phyloP scores from a whole-genome alignment of 2,329 filamentous ascomycete genomes.

The Orbilia oligospora region DNA sequence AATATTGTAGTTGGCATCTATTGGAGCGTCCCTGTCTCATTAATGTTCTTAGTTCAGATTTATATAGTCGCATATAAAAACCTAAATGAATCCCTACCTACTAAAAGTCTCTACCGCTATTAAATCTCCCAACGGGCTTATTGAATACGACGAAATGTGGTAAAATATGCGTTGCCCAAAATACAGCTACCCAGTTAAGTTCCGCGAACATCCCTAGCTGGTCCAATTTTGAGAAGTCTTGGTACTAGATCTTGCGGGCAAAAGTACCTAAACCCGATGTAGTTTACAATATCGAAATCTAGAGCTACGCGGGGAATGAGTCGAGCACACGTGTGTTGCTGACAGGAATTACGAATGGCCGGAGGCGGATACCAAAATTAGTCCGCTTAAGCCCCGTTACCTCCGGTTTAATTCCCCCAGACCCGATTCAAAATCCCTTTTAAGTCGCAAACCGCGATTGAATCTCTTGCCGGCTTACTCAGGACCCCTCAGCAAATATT shows the following conservation, averaged over 20 bases:
- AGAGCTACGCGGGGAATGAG: not conserved
- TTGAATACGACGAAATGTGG: not conserved
- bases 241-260: not conserved
- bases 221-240: not conserved
- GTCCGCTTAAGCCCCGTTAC: slow-evolving; percentile 55
- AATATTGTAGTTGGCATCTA: not conserved
- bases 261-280: not conserved
- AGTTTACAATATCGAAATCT: slow-evolving; percentile 17
- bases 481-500: slow-evolving; percentile 13
- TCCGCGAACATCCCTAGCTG: not conserved
- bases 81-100: not conserved
- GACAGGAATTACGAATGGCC: slow-evolving; percentile 28
- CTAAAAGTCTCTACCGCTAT: no score
- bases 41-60: not conserved
- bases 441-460: slow-evolving; percentile 21
- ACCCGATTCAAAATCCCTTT: slow-evolving; percentile 14
- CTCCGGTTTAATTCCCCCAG: slow-evolving; percentile 27
- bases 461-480: slow-evolving; percentile 18
- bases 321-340: slow-evolving; percentile 15
- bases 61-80: not conserved
- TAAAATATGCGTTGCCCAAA: slow-evolving; percentile 19
- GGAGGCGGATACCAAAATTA: slow-evolving; percentile 33
- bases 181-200: not conserved
- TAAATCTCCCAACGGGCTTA: no score
- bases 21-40: not conserved